These are phyloP conservation scores for Pyrenochaeta sp. DNA, from an alignment of 2,329 filamentous ascomycete genomes.

Conservation along the genomic window DNA sequence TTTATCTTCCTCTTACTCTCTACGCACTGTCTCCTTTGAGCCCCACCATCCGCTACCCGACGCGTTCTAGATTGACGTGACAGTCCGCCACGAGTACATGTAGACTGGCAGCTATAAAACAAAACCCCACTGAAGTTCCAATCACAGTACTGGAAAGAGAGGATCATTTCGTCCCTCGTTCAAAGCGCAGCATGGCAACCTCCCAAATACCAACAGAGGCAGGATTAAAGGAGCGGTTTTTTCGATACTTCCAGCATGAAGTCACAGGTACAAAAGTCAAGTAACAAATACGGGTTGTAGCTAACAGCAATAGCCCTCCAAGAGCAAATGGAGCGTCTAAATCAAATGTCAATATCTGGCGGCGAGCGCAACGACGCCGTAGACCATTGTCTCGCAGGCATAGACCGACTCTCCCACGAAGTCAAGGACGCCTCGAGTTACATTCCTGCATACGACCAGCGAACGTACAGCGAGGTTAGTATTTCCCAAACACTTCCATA, in stretches of 20 bases:
- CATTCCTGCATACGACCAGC: conserved; percentile 88
- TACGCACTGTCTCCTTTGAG: background rate
- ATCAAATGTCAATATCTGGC: conserved; percentile 67
- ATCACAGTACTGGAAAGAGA: background rate
- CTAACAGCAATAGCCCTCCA: conserved; percentile 69
- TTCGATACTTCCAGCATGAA: conserved; percentile 81
- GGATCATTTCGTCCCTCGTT: background rate
- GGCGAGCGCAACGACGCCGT: conserved; percentile 83
- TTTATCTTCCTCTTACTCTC: background rate
- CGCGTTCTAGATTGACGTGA: background rate
- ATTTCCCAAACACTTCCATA: background rate
- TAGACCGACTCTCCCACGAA: conserved; percentile 81
- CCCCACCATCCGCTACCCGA: conserved; percentile 5
- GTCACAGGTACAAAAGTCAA: conserved; percentile 65
- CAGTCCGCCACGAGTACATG: background rate
- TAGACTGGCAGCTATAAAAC: background rate
- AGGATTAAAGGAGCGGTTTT: conserved; percentile 78
- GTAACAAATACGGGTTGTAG: accelerated
- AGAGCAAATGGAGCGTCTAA: conserved; percentile 75
- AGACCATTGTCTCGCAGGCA: conserved; percentile 80
- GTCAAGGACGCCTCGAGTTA: conserved; percentile 84
- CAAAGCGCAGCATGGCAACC: conserved; percentile 15
- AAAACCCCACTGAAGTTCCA: background rate
- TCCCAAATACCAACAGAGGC: conserved; percentile 26
- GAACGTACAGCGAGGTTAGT: conserved; percentile 79